phyloP scores from a whole-genome alignment of 306 rosid genomes.

The Acacia crassicarpa region DNA sequence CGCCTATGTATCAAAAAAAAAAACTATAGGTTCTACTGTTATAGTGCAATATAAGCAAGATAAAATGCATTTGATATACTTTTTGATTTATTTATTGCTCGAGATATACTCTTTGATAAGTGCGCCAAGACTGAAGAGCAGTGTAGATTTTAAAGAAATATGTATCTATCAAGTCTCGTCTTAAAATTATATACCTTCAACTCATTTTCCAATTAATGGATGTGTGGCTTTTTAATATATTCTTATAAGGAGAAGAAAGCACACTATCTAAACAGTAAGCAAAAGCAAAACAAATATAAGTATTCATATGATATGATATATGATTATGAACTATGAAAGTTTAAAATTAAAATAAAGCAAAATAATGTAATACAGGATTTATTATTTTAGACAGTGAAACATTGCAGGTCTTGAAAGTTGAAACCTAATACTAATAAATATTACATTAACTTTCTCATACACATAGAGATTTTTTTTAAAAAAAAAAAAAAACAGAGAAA shows the following conservation, averaged over 20 bases:
- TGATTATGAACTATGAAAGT: background rate
- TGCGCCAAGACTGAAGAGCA: no score
- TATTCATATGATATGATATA: background rate
- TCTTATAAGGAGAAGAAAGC: background rate
- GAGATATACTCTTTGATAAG: no score
- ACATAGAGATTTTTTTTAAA: background rate
- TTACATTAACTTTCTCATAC: background rate
- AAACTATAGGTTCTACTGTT: no score
- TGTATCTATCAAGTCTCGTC: background rate
- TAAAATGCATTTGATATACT: no score
- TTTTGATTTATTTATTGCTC: no score
- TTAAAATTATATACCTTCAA: background rate
- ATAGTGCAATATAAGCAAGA: no score
- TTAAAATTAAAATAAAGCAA: background rate
- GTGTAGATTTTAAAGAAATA: no score
- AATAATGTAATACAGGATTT: background rate
- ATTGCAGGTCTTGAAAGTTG: background rate
- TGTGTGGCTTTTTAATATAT: no score
- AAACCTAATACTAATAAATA: background rate
- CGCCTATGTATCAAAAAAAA: no score
- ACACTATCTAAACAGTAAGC: background rate
- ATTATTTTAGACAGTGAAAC: background rate
- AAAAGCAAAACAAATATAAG: background rate
- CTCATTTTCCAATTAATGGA: no score
- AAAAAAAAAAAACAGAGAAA: background rate